Evolutionary conservation across 1,284 basidiomycete species (phyloP).

Genomic region (Ganoderma meredithae): DNA sequence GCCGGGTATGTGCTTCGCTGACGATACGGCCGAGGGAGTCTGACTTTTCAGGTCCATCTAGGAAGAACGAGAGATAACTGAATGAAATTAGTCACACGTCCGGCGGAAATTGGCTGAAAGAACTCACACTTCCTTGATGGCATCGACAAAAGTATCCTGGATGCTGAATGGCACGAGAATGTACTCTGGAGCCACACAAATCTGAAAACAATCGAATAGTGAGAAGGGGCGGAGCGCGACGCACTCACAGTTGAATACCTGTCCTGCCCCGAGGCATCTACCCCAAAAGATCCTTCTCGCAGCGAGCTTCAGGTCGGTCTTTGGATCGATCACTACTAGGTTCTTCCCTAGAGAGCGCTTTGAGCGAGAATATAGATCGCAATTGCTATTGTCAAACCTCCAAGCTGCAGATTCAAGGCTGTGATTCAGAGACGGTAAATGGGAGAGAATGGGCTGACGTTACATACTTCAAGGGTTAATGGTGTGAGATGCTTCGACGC

Average conservation of each 20-base stretch:
- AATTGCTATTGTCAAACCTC: neutral
- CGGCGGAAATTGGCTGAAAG: neutral
- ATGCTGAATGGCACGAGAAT: slow-evolving; percentile 69
- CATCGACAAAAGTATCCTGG: slow-evolving; percentile 68
- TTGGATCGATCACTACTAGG: slow-evolving; percentile 83
- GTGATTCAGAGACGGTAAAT: neutral
- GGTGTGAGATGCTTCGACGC: slow-evolving; percentile 91
- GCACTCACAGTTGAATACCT: slow-evolving; percentile 7
- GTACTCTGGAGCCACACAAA: slow-evolving; percentile 49
- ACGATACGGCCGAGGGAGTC: slow-evolving; percentile 56
- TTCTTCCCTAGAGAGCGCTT: slow-evolving; percentile 67
- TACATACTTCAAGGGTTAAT: slow-evolving; percentile 68
- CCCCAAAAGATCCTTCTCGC: slow-evolving; percentile 81
- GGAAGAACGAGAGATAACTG: slow-evolving; percentile 48
- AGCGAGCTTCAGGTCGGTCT: slow-evolving; percentile 63
- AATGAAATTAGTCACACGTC: neutral
- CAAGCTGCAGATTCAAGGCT: neutral
- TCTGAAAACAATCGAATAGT: slow-evolving; percentile 36
- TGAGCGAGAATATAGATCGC: neutral
- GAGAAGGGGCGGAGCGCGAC: slow-evolving; percentile 30
- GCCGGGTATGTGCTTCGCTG: slow-evolving; percentile 58
- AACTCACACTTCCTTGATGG: slow-evolving; percentile 62
- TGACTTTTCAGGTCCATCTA: slow-evolving; percentile 52
- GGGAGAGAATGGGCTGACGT: neutral
- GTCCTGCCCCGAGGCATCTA: neutral